A percentile compares a stretch with the other conserved stretches of the same genome.
Conservation (phyloP, 202 grass and related monocot species). For the Musa balbisiana region DNA sequence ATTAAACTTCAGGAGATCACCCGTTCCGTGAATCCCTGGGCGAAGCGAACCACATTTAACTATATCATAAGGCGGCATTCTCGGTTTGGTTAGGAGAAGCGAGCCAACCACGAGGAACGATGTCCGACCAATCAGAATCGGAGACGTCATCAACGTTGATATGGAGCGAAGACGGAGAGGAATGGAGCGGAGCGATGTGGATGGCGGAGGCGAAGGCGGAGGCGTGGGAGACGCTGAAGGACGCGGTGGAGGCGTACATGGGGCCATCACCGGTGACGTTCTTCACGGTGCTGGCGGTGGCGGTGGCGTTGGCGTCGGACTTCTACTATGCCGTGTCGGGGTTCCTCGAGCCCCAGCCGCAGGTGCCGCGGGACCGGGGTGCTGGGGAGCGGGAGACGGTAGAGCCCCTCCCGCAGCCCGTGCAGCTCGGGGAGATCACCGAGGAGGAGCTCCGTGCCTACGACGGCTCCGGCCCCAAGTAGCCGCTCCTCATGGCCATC, state of each 20-base stretch:
- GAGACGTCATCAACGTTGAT: too few species aligned
- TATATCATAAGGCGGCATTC: too few species aligned
- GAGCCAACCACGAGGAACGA: too few species aligned
- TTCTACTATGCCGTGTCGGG: constrained; percentile 64
- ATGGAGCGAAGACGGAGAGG: background rate
- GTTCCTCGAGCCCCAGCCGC: constrained; percentile 40
- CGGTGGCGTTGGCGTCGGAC: constrained; percentile 54
- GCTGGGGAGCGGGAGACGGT: constrained; percentile 31
- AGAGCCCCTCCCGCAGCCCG: constrained; percentile 56
- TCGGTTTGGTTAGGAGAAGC: background rate
- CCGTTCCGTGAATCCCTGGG: too few species aligned
- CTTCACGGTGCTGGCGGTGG: constrained; percentile 67
- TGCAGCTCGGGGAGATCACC: constrained; percentile 62
- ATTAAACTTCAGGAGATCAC: too few species aligned
- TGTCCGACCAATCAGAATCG: too few species aligned
- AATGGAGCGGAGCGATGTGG: constrained; percentile 14
- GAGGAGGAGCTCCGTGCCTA: constrained; percentile 57
- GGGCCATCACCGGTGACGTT: constrained; percentile 74
- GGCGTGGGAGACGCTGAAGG: constrained; percentile 76
- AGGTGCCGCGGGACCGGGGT: constrained; percentile 18
- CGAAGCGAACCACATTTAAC: too few species aligned
- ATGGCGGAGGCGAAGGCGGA: constrained; percentile 37
- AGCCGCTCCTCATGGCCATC: constrained; percentile 43
- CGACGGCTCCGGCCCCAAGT: constrained; percentile 37
- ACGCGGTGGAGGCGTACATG: constrained; percentile 65